These are phyloP conservation scores for Vigna unguiculata DNA, from an alignment of 306 rosid genomes.

Conservation along the genomic window DNA sequence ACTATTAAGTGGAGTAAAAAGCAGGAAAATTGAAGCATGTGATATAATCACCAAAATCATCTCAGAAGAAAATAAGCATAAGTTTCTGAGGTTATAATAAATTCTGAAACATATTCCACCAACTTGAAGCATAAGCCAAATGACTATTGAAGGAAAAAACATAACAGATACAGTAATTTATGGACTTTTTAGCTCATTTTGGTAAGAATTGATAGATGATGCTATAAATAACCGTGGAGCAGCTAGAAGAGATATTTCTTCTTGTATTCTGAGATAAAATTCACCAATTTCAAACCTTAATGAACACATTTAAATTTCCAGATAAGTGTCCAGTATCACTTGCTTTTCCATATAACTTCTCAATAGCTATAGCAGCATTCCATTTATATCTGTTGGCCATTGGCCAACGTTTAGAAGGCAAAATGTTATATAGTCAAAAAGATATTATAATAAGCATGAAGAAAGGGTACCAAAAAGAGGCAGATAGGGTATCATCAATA, in stretches of 20 bases:
- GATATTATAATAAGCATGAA: neutral
- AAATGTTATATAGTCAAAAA: neutral
- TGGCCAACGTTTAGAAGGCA: neutral
- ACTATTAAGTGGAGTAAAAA: constrained; percentile 19
- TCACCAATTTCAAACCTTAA: constrained; percentile 4
- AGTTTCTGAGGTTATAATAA: neutral
- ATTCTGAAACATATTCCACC: constrained; percentile 11
- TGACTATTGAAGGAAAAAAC: constrained; percentile 30
- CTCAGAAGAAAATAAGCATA: neutral
- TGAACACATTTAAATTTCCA: constrained; percentile 29
- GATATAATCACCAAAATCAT: constrained; percentile 12
- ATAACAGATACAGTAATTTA: constrained; percentile 12
- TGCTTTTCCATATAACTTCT: neutral
- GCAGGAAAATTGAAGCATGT: constrained; percentile 6
- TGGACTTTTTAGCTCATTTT: constrained; percentile 34
- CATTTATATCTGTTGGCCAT: neutral
- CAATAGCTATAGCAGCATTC: constrained; percentile 27
- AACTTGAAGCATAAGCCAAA: constrained; percentile 2
- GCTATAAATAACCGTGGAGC: constrained; percentile 23
- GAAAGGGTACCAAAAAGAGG: neutral
- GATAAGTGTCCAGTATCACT: constrained; percentile 20
- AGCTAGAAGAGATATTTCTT: constrained; percentile 22
- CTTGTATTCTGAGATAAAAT: constrained; percentile 5
- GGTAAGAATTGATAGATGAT: neutral
- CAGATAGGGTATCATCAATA: neutral